A percentile compares a stretch with the other conserved stretches of the same genome.
Conservation (phyloP, 371 early-diverging fungal genomes). For the Mortierella sp. region DNA sequence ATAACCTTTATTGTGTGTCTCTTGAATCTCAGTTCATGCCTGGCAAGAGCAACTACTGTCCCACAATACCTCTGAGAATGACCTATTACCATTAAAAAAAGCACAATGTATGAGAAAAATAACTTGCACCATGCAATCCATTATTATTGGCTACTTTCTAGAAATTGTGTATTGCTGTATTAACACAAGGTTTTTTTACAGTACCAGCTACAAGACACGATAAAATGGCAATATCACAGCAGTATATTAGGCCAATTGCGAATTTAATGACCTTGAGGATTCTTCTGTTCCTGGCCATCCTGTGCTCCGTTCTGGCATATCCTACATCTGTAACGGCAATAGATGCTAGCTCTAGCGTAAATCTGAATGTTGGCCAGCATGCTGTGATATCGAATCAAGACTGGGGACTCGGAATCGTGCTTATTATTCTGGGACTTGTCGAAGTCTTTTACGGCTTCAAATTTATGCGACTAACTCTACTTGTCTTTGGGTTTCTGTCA, state of each 20-base stretch:
- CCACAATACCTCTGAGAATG: not conserved
- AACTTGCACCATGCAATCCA: not conserved
- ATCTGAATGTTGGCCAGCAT: slow-evolving; percentile 34
- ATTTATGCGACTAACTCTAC: slow-evolving; percentile 51
- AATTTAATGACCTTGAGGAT: not conserved
- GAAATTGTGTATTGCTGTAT: not conserved
- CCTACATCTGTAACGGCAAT: slow-evolving; percentile 35
- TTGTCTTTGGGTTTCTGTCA: slow-evolving; percentile 52
- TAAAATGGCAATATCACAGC: not conserved
- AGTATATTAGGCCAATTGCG: not conserved
- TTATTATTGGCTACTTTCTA: too few species aligned
- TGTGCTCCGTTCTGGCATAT: not conserved
- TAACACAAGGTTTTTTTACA: not conserved
- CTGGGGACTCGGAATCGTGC: slow-evolving; percentile 32
- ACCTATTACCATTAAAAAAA: not conserved
- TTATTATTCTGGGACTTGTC: slow-evolving; percentile 45
- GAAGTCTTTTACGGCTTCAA: slow-evolving; percentile 58
- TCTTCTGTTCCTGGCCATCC: not conserved
- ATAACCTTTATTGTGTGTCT: not conserved
- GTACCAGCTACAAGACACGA: not conserved
- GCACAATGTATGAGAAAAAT: not conserved
- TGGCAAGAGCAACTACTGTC: not conserved
- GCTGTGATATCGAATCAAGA: slow-evolving; percentile 20
- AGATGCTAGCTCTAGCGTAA: not conserved
- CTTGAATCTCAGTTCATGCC: not conserved